These are phyloP conservation scores for Citrus reticulata DNA, from an alignment of 345 rosid genomes.

Conservation along the genomic window DNA sequence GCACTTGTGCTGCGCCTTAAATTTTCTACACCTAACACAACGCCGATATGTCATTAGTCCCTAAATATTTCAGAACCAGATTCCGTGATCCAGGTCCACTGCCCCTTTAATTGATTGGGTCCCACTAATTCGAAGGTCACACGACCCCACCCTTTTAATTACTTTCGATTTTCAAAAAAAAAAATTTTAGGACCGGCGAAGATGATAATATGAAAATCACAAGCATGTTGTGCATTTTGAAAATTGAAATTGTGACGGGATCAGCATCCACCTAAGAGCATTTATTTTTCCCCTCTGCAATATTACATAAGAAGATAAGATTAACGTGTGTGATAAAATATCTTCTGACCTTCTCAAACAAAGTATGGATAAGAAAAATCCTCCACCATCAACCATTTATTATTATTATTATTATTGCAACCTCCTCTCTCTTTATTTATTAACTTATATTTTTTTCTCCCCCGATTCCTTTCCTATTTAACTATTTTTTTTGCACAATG, in stretches of 20 bases:
- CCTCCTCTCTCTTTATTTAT: neutral
- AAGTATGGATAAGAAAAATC: neutral
- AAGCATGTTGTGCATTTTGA: neutral
- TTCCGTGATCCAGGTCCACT: constrained; percentile 18
- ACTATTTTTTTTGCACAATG: neutral
- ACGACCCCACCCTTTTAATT: neutral
- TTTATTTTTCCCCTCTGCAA: constrained; percentile 15
- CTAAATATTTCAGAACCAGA: constrained; percentile 17
- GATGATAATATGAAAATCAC: neutral
- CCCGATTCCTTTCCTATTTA: neutral
- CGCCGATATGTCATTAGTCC: neutral
- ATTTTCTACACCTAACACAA: constrained; percentile 4
- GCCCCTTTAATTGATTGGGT: neutral
- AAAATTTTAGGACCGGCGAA: neutral
- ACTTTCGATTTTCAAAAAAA: neutral
- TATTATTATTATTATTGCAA: neutral
- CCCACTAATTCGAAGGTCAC: neutral
- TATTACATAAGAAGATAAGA: constrained; percentile 19
- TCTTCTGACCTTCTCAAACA: constrained; percentile 3
- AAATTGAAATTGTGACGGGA: constrained; percentile 16
- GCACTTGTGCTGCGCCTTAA: neutral
- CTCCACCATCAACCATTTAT: neutral
- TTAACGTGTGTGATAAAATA: neutral
- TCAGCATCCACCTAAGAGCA: constrained; percentile 28
- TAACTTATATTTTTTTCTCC: too few relatives aligned